A percentile compares a stretch with the other conserved stretches of the same genome.
These are phyloP conservation scores for Mimosa pudica DNA, from an alignment of 306 rosid genomes.

Conservation along the genomic window DNA sequence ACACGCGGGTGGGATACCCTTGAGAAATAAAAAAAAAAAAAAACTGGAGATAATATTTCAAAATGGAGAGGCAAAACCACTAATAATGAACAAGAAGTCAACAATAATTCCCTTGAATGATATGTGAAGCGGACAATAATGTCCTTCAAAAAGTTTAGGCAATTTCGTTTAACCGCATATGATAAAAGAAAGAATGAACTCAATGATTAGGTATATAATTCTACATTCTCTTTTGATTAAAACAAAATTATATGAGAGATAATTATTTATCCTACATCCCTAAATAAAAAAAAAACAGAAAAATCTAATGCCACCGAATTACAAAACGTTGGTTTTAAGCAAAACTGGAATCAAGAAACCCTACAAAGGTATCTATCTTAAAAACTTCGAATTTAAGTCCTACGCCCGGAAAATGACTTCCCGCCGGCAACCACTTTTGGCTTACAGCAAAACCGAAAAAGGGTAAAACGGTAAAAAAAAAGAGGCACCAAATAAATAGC, in stretches of 20 bases:
- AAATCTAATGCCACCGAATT: not conserved
- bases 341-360: constrained; percentile 5
- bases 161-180: not conserved
- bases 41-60: too few species aligned
- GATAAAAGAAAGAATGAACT: not conserved
- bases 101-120: not conserved
- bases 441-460: not conserved
- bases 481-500: not conserved
- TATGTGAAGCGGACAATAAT: not conserved
- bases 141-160: not conserved
- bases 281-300: not conserved
- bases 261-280: not conserved
- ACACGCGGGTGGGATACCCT: too few species aligned
- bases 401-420: constrained; percentile 29
- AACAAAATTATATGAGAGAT: not conserved
- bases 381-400: not conserved
- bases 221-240: too few species aligned
- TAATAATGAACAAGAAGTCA: too few species aligned
- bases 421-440: constrained; percentile 24
- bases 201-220: not conserved
- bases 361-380: not conserved
- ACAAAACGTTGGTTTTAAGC: constrained; percentile 39
- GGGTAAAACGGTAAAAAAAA: not conserved
- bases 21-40: too few species aligned
- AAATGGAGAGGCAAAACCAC: not conserved